Percentiles rank a stretch among this genome's conserved stretches.
Evolutionary conservation across 768 basidiomycete genomes (phyloP).

Genomic region (Tylopilus sp.): DNA sequence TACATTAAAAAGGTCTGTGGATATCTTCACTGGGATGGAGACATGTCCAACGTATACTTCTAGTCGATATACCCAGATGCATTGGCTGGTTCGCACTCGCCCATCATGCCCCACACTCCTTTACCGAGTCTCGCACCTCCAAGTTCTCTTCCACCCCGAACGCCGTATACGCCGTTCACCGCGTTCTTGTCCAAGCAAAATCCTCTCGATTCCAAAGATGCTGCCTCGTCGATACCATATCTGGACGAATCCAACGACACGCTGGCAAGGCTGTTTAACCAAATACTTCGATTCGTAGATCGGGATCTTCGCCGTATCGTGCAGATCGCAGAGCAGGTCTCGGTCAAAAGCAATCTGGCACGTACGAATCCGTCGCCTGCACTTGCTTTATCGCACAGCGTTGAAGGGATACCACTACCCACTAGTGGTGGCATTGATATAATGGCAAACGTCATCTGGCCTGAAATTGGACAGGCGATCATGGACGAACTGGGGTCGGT

Average conservation of each 20-base stretch:
- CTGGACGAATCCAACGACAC: constrained; percentile 66
- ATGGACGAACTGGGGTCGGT: constrained; percentile 79
- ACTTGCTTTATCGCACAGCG: neutral
- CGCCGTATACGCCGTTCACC: constrained; percentile 53
- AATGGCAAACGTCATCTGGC: constrained; percentile 86
- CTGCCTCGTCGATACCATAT: constrained; percentile 42
- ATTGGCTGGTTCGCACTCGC: constrained; percentile 65
- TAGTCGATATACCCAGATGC: constrained; percentile 77
- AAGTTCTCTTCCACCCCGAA: constrained; percentile 45
- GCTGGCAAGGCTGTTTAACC: constrained; percentile 76
- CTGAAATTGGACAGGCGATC: constrained; percentile 74
- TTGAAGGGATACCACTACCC: constrained; percentile 5
- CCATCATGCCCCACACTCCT: constrained; percentile 75
- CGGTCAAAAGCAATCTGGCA: constrained; percentile 43
- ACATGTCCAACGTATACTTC: constrained; percentile 1
- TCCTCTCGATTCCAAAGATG: constrained; percentile 33
- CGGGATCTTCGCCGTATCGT: constrained; percentile 72
- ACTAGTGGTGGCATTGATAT: constrained; percentile 63
- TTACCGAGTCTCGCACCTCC: constrained; percentile 32
- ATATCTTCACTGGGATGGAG: neutral
- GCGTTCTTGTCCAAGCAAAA: constrained; percentile 42
- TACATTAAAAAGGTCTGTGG: constrained; percentile 71
- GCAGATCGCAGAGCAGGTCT: constrained; percentile 69
- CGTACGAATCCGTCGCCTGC: constrained; percentile 8
- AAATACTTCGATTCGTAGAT: constrained; percentile 76